These are phyloP conservation scores for Penicillium simplicissimum DNA, from an alignment of 495 filamentous ascomycete species.

Conservation along the genomic window DNA sequence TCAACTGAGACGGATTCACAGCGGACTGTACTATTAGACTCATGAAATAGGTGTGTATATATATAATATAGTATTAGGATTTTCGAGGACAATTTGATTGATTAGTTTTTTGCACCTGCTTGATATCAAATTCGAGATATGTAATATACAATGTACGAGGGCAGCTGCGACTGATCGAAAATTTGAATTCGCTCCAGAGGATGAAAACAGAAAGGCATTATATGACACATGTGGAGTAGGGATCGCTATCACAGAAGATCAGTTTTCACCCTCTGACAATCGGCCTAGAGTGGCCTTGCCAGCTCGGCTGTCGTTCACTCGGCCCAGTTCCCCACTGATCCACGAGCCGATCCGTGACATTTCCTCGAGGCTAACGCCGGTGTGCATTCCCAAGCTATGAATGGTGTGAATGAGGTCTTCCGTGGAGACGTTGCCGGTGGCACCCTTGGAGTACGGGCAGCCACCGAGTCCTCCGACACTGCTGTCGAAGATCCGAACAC, in stretches of 20 bases:
- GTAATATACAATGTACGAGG: neutral
- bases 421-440: constrained; percentile 92
- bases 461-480: constrained; percentile 90
- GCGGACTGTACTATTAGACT: neutral
- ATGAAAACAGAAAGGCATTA: neutral
- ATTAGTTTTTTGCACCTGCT: neutral
- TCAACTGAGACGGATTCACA: neutral
- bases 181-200: neutral
- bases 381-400: constrained; percentile 82
- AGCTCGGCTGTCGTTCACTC: constrained; percentile 71
- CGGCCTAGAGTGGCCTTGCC: constrained; percentile 73
- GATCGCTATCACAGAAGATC: neutral
- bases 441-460: constrained; percentile 90
- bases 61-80: too few species aligned
- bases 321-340: constrained; percentile 82
- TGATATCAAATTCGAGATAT: neutral
- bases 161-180: neutral
- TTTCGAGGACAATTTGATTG: neutral
- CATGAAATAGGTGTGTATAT: neutral
- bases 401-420: constrained; percentile 92
- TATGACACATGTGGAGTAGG: neutral
- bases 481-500: constrained; percentile 85
- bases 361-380: constrained; percentile 82
- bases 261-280: constrained; percentile 29
- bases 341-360: constrained; percentile 82